phyloP scores from a whole-genome alignment of 345 rosid species.

The Rhizophora apiculata region DNA sequence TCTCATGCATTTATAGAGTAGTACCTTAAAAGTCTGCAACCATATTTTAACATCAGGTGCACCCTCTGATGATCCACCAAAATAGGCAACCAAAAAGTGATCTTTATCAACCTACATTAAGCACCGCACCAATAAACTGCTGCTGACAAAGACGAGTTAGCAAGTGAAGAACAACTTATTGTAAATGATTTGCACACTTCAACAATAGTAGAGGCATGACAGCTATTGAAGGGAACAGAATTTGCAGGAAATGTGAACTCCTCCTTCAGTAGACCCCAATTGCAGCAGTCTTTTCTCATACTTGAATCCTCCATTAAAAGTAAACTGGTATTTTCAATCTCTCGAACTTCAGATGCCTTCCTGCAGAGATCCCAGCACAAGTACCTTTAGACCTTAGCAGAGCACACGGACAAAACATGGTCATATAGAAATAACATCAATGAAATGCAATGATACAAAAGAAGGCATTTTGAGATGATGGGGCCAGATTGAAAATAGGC shows the following conservation, averaged over 20 bases:
- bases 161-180: not conserved
- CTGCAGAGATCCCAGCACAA: not conserved
- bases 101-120: constrained; percentile 48
- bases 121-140: constrained; percentile 6
- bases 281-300: constrained; percentile 29
- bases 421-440: no score
- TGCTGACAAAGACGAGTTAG: not conserved
- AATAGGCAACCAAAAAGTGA: constrained; percentile 79
- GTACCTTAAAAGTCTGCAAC: constrained; percentile 62
- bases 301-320: constrained; percentile 15
- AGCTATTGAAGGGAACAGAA: constrained; percentile 78
- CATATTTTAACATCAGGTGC: constrained; percentile 69
- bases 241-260: constrained; percentile 62
- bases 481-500: no score
- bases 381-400: not conserved
- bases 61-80: constrained; percentile 55
- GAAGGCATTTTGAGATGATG: no score
- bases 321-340: not conserved
- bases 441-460: no score
- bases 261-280: constrained; percentile 35
- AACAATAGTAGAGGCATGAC: constrained; percentile 88
- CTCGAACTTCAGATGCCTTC: not conserved
- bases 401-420: not conserved
- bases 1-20: not conserved
- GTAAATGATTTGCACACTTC: constrained; percentile 43